Conservation (phyloP, 352 stramenopile genomes). For the Thraustochytrium striatum region DNA sequence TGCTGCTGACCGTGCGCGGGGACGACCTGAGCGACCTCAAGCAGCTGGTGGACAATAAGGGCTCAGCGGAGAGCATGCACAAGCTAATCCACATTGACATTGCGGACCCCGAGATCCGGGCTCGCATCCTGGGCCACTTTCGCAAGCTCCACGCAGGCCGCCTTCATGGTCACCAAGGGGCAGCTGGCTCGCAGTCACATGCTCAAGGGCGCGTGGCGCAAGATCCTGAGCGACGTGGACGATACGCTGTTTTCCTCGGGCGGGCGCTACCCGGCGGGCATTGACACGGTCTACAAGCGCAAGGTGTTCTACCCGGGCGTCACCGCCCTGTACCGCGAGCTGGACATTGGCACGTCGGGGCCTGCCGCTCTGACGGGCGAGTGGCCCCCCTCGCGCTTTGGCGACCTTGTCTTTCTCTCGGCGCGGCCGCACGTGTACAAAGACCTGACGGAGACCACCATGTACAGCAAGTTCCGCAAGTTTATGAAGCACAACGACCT, state of each 20-base stretch:
- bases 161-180: constrained; percentile 31
- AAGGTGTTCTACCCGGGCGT: constrained; percentile 90
- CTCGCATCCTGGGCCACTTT: constrained; percentile 93
- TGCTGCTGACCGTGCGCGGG: constrained; percentile 89
- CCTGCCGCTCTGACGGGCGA: constrained; percentile 72
- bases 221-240: constrained; percentile 94
- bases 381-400: constrained; percentile 58
- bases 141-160: constrained; percentile 57
- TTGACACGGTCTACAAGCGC: constrained; percentile 85
- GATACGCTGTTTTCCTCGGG: constrained; percentile 95
- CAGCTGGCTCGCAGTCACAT: constrained; percentile 55
- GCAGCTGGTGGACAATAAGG: constrained; percentile 86
- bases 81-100: constrained; percentile 86
- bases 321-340: constrained; percentile 91
- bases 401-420: constrained; percentile 96
- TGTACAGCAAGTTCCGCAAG: constrained; percentile 54
- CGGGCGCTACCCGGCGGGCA: constrained; percentile 87
- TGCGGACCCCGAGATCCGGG: constrained; percentile 53
- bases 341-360: constrained; percentile 87
- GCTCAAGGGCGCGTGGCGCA: constrained; percentile 81
- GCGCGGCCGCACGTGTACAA: constrained; percentile 97
- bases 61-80: constrained; percentile 92
- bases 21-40: constrained; percentile 94
- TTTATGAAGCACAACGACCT: constrained; percentile 76
- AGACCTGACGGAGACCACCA: constrained; percentile 85